Base-by-base conservation (phyloP, 768 basidiomycete genomes). In the Boletellus ananas region DNA sequence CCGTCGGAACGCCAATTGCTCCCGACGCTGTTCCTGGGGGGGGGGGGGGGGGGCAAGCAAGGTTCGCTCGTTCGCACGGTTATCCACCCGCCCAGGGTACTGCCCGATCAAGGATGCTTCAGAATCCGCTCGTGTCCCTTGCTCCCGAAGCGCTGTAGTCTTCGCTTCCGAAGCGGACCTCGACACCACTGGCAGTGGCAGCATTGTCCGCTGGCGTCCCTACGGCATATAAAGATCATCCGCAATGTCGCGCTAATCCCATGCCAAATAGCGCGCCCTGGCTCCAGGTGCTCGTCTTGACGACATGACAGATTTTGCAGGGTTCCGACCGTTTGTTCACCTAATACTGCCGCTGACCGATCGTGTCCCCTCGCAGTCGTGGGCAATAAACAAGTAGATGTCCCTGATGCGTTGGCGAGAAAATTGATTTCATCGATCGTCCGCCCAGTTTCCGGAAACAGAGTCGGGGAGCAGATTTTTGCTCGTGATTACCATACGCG, bases 1-100 rank as follows among this genome's bases (percentile, higher is more conserved):
- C 58, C 59, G 59, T 60, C 59, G 55, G 59, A 61, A 51, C 40
- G 21, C n/a, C 38, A 14, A 31, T 17, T 12, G 40, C 18, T 31
- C 12, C 31, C 20, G 43, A 20, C 20, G 1, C 25, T 21, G 33
- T 16, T 20, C 18, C 37, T 37, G 27, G 18, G 29, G 36, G 38
- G n/a, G n/a, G n/a, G n/a, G n/a, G n/a, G n/a, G n/a, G n/a, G n/a
- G n/a, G n/a, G n/a, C n/a, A n/a, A n/a, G n/a, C 43, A 37, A 38
- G 36, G 43, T 34, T 37, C 18, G 43, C 40, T 36, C 35, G 31
- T 33, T 38, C 37, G 35, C 45, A 41, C 31, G 11, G 34, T 23
- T n/a, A 29, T 42, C 31, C 7, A 36, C 29, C 7, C 47, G 43
- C 13, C 18, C 48, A 37, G 21, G 25, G 29, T 34, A 35, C 44